Base-by-base conservation (phyloP, 1,139 yeast species). In the Candida neerlandica region DNA sequence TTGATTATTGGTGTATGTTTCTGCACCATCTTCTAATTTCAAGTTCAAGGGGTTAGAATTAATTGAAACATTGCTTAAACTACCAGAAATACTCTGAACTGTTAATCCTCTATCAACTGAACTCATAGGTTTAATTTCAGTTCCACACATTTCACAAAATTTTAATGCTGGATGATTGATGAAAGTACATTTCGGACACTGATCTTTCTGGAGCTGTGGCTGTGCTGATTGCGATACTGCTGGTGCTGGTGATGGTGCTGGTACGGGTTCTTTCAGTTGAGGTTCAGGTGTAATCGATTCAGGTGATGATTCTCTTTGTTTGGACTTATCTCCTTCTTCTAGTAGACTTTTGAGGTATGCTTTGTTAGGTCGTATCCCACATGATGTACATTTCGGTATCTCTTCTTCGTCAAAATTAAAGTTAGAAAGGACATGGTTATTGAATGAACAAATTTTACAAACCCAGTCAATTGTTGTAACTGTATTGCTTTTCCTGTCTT, bases 121-220 rank as follows among this genome's bases (percentile, higher is more conserved):
- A 43, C 21, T 35, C 2, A 30, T 12, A 2, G 50, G 57, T 45
- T 57, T 60, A 42, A 89, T 69, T 43, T 78, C 76, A 0, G 86
- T 73, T 0, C 96, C 97, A 69, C 98, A 94, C 63, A 94, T 79
- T 65, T 94, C 99, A 65, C 99, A 94, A 54, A 74, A 77, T 44
- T 77, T 71, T 73, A 94, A 71, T 3, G 89, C 81, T 0, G 92
- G 88, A 64, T 92, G 97, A 63, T 94, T 94, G 14, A 82, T 71
- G 60, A 92, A 94, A 0, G 98, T 94, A 60, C 98, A 94, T 42
- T 79, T 75, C 0, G 91, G 85, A 57, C 99, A 94, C 44, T 77
- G 76, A 40, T 77, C 73, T 48, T 80, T 75, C 27, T 23, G 27
- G 9, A 23, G 27, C 27, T 23, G 27, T 23, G 27, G 27, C n/a